phyloP scores from a whole-genome alignment of 257 asterid species.

The Rubia yunnanensis region DNA sequence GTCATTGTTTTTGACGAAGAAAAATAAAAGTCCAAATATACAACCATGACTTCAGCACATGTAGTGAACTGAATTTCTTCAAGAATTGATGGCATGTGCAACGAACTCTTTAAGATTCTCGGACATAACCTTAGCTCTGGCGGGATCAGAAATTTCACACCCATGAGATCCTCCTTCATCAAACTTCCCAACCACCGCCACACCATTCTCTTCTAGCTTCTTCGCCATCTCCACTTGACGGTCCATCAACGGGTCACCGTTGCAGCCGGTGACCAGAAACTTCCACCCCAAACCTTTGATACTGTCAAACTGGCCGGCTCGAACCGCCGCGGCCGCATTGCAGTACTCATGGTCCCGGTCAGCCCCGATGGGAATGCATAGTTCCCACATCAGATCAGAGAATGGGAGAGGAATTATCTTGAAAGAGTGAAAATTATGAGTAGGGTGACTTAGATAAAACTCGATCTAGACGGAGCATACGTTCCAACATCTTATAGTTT shows the following conservation, averaged over 20 bases:
- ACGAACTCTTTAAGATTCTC: neutral
- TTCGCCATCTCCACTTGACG: constrained; percentile 23
- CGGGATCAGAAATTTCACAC: neutral
- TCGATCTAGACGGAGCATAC: too few relatives aligned
- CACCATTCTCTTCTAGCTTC: constrained; percentile 24
- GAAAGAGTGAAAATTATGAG: neutral
- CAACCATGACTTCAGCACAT: too few relatives aligned
- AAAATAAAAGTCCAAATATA: too few relatives aligned
- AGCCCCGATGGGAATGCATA: constrained; percentile 31
- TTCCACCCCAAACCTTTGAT: constrained; percentile 19
- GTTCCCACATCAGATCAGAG: constrained; percentile 32
- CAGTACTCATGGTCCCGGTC: constrained; percentile 39
- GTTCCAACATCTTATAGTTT: too few relatives aligned
- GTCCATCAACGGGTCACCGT: constrained; percentile 40
- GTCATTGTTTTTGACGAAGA: too few relatives aligned
- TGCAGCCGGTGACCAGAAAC: constrained; percentile 23
- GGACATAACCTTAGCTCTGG: neutral
- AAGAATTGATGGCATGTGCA: neutral
- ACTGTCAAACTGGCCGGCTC: constrained; percentile 5
- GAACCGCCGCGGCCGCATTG: constrained; percentile 22
- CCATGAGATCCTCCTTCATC: constrained; percentile 38
- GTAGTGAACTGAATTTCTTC: too few relatives aligned
- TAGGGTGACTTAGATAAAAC: too few relatives aligned
- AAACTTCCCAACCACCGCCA: constrained; percentile 21
- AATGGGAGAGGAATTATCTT: constrained; percentile 7